Conservation (phyloP, 345 rosid species). For the Populus euphratica region DNA sequence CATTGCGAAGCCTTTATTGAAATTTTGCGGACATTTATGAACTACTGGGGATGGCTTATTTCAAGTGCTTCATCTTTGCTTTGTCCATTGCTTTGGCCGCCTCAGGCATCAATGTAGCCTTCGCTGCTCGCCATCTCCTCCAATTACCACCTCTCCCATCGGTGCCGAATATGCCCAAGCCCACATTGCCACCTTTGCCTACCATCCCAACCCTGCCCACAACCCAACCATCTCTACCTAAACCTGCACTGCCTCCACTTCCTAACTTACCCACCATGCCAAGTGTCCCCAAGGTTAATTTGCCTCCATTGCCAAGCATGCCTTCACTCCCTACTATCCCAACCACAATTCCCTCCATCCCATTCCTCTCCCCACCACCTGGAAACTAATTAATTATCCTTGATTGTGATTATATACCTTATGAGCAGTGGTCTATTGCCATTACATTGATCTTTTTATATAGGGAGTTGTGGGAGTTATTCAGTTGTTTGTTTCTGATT, state of each 20-base stretch:
- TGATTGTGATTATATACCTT: too few species aligned
- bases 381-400: not conserved
- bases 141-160: not conserved
- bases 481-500: not conserved
- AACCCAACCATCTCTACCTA: not conserved
- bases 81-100: not conserved
- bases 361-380: not conserved
- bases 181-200: not conserved
- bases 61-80: not conserved
- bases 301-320: not conserved
- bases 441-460: too few species aligned
- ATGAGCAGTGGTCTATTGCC: not conserved
- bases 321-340: not conserved
- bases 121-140: not conserved
- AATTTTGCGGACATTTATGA: too few species aligned
- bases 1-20: not conserved
- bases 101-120: not conserved
- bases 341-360: not conserved
- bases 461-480: not conserved
- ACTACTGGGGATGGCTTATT: not conserved
- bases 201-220: not conserved
- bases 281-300: too few species aligned
- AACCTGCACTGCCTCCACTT: not conserved
- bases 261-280: too few species aligned
- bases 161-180: not conserved